Evolutionary conservation across 2,329 filamentous ascomycete genomes (phyloP).

Genomic region (Pestalotiopsis sp.): DNA sequence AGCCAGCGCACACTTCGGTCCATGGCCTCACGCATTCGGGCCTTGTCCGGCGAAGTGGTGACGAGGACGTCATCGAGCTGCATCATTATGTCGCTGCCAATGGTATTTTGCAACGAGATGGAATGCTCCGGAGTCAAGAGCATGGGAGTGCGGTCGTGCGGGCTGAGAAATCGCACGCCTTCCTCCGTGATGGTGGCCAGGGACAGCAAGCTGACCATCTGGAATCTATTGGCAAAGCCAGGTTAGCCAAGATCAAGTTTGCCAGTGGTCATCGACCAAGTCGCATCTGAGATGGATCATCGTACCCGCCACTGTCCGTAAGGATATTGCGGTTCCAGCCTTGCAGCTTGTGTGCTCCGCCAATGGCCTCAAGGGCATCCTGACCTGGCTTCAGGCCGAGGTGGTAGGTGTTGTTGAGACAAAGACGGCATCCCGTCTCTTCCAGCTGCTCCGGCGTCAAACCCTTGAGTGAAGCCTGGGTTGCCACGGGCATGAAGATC

Average conservation of each 20-base stretch:
- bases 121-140: slow-evolving; percentile 97
- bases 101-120: slow-evolving; percentile 92
- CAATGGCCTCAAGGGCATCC: slow-evolving; percentile 81
- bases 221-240: slow-evolving; percentile 67
- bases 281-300: slow-evolving; percentile 28
- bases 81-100: slow-evolving; percentile 99
- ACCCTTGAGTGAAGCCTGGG: slow-evolving; percentile 93
- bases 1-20: slow-evolving; percentile 93
- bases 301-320: slow-evolving; percentile 75
- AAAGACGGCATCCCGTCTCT: slow-evolving; percentile 84
- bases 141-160: slow-evolving; percentile 95
- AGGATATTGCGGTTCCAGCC: slow-evolving; percentile 95
- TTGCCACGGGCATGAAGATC: slow-evolving; percentile 98
- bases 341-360: slow-evolving; percentile 92
- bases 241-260: slow-evolving; percentile 1
- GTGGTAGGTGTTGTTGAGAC: slow-evolving; percentile 98
- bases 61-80: slow-evolving; percentile 98
- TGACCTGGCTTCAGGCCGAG: slow-evolving; percentile 94
- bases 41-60: slow-evolving; percentile 88
- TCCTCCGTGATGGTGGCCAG: slow-evolving; percentile 94
- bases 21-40: slow-evolving; percentile 93
- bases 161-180: slow-evolving; percentile 93
- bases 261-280: not conserved
- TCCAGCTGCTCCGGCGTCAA: slow-evolving; percentile 91
- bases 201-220: slow-evolving; percentile 96